Evolutionary conservation across 495 filamentous ascomycete species (phyloP).

Genomic region (Corynascus novoguineensis): DNA sequence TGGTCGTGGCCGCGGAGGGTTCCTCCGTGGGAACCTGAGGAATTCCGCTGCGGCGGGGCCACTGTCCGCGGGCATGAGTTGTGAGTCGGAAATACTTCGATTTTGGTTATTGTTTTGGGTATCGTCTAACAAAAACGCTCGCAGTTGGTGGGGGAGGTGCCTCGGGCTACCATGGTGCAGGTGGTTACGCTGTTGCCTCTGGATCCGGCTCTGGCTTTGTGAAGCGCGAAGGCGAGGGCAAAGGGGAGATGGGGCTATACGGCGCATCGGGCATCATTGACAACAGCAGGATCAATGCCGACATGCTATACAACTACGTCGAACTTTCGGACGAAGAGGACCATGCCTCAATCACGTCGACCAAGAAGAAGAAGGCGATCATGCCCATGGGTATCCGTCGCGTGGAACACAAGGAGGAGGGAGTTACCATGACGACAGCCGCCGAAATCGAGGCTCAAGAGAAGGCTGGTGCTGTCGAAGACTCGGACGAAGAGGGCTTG

Average conservation of each 20-base stretch:
- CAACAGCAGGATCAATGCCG: constrained; percentile 38
- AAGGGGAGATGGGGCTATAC: not conserved
- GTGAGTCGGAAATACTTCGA: constrained; percentile 20
- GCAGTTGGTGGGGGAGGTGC: constrained; percentile 25
- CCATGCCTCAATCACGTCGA: constrained; percentile 8
- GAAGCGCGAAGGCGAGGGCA: constrained; percentile 12
- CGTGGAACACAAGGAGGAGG: constrained; percentile 48
- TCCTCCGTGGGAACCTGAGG: constrained; percentile 24
- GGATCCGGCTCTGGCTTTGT: constrained; percentile 29
- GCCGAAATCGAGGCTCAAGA: constrained; percentile 43
- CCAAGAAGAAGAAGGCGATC: constrained; percentile 19
- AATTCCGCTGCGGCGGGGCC: constrained; percentile 35
- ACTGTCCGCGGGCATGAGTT: constrained; percentile 31
- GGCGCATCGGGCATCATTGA: constrained; percentile 28
- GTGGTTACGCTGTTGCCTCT: constrained; percentile 30
- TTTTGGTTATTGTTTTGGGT: not conserved
- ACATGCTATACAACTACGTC: constrained; percentile 33
- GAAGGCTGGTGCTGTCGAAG: constrained; percentile 27
- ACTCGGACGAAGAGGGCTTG: constrained; percentile 39
- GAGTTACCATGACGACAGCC: constrained; percentile 48
- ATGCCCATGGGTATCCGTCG: constrained; percentile 48
- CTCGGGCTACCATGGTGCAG: constrained; percentile 18
- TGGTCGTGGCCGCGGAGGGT: constrained; percentile 37
- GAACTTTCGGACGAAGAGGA: constrained; percentile 31
- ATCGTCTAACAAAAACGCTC: not conserved